Percentiles rank a stretch among this genome's conserved stretches.
phyloP scores from a whole-genome alignment of 1,284 basidiomycete species.

The Agaricales sp. region DNA sequence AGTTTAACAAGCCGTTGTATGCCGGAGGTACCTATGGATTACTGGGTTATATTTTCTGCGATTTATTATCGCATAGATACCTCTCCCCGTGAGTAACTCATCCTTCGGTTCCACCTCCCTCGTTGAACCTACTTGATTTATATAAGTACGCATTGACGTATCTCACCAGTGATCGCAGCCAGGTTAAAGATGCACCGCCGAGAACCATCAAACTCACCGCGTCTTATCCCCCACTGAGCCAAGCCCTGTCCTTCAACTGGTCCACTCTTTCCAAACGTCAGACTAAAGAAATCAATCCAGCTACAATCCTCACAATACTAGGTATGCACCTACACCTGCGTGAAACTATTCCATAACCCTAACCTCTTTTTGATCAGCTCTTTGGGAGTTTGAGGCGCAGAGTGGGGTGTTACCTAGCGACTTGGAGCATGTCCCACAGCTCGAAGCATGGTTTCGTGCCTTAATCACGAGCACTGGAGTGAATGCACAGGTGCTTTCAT shows the following conservation, averaged over 20 bases:
- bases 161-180: conserved; percentile 41
- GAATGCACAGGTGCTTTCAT: conserved; percentile 53
- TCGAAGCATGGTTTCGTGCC: conserved; percentile 50
- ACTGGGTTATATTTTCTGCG: conserved; percentile 89
- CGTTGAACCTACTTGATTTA: conserved; percentile 8
- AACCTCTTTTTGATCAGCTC: conserved; percentile 25
- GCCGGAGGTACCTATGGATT: conserved; percentile 86
- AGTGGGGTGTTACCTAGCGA: conserved; percentile 45
- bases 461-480: conserved; percentile 56
- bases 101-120: background rate
- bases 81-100: conserved; percentile 59
- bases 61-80: conserved; percentile 81
- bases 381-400: background rate
- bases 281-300: conserved; percentile 73
- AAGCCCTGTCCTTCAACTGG: conserved; percentile 66
- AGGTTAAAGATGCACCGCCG: conserved; percentile 44
- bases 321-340: conserved; percentile 34
- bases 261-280: conserved; percentile 55
- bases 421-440: conserved; percentile 37
- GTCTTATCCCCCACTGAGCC: conserved; percentile 55
- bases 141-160: conserved; percentile 12
- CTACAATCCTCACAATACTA: conserved; percentile 58
- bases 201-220: conserved; percentile 55
- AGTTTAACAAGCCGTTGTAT: conserved; percentile 72
- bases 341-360: background rate